Base-by-base conservation (phyloP, 768 basidiomycete species). In the Cystobasidium onofrii region DNA sequence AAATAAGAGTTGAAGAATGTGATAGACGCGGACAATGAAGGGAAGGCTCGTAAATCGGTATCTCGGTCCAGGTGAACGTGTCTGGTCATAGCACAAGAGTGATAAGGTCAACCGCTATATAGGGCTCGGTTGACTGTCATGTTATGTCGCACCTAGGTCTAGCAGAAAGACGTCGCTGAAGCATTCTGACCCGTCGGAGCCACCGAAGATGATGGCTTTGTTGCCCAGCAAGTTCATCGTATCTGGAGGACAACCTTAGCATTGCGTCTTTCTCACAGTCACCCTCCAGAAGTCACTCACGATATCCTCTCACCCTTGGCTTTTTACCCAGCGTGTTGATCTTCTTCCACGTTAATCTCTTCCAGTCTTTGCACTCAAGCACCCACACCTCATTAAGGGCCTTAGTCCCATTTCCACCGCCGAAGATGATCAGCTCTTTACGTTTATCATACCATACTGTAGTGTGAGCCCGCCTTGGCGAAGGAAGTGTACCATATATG, bases 101-200 rank as follows among this genome's bases (percentile, higher is more conserved):
- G 46, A 23, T 13, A n/a, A n/a, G n/a, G n/a, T n/a, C n/a, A n/a
- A n/a, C n/a, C n/a, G n/a, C n/a, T n/a, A n/a, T n/a, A n/a, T n/a
- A n/a, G n/a, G n/a, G n/a, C n/a, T n/a, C n/a, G n/a, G n/a, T n/a
- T n/a, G n/a, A n/a, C n/a, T n/a, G n/a, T n/a, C n/a, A n/a, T n/a
- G n/a, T n/a, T n/a, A n/a, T n/a, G n/a, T n/a, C n/a, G n/a, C 80
- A 95, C 94, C 88, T 29, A 97, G 83, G 79, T 94, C 87, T 73
- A 97, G 81, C 76, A 88, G 87, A 87, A 90, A 93, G 0, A 97
- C 86, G 79, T 96, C 91, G 17, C 87, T 87, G 79, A 93, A 96
- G 71, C 89, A 90, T 75, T 91, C 89, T 71, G 86, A 86, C 1
- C 92, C 92, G 80, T 96, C 92, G 76, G 91, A 92, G 0, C 95